Evolutionary conservation across 2,329 filamentous ascomycete species (phyloP).

Genomic region (Diaporthe batatas): DNA sequence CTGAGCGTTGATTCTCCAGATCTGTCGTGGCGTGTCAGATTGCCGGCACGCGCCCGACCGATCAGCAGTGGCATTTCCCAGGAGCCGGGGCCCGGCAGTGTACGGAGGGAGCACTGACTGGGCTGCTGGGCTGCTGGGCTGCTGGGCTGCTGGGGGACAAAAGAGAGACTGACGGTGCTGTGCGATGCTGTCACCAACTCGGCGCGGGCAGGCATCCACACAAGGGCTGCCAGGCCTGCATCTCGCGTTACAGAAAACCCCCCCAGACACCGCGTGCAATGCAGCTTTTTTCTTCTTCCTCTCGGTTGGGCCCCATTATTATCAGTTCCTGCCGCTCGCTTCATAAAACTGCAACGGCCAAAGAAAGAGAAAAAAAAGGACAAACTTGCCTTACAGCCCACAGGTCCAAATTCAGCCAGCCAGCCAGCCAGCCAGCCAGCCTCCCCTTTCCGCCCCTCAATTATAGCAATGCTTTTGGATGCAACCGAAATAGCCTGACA

Average conservation of each 20-base stretch:
- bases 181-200: slow-evolving; percentile 11
- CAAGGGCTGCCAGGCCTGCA: slow-evolving; percentile 19
- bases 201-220: slow-evolving; percentile 7
- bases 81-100: slow-evolving; percentile 9
- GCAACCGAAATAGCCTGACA: slow-evolving; percentile 33
- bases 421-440: not conserved
- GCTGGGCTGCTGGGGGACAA: not conserved
- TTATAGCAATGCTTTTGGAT: slow-evolving; percentile 1
- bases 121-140: too few relatives aligned
- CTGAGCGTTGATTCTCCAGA: slow-evolving; percentile 27
- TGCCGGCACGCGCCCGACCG: slow-evolving; percentile 25
- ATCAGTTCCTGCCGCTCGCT: not conserved
- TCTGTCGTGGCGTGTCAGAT: slow-evolving; percentile 26
- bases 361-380: slow-evolving; percentile 16
- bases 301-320: not conserved
- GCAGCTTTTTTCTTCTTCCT: slow-evolving; percentile 14
- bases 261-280: slow-evolving; percentile 26
- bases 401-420: not conserved
- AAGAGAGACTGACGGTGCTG: slow-evolving; percentile 4
- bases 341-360: slow-evolving; percentile 21
- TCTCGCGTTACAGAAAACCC: slow-evolving; percentile 30
- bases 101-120: too few relatives aligned
- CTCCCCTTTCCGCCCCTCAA: slow-evolving; percentile 10
- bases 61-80: slow-evolving; percentile 24
- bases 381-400: not conserved